A percentile compares a stretch with the other conserved stretches of the same genome.
These are phyloP conservation scores for Geotrichum cucujoidarum DNA, from an alignment of 1,139 yeast genomes.

Conservation along the genomic window DNA sequence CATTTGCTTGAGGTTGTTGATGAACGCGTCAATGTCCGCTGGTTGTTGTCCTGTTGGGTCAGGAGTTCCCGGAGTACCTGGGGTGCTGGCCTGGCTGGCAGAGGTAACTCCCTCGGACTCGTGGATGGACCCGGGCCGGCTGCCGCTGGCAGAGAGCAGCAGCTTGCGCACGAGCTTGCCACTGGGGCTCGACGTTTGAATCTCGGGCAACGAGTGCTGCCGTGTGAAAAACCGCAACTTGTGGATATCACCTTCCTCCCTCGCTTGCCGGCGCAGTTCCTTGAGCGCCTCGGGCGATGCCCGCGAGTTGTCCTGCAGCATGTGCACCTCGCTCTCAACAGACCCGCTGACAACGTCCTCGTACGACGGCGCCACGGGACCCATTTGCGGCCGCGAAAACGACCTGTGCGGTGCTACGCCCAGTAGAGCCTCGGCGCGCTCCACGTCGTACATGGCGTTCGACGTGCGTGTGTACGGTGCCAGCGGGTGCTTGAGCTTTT, in stretches of 20 bases:
- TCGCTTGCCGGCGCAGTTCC: slow-evolving; percentile 56
- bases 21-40: slow-evolving; percentile 3
- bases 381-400: too few relatives aligned
- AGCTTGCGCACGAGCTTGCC: slow-evolving; percentile 5
- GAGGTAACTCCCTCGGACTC: neutral
- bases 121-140: neutral
- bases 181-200: neutral
- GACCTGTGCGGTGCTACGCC: too few relatives aligned
- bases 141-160: neutral
- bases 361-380: too few relatives aligned
- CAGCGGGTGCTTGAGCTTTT: slow-evolving; percentile 5
- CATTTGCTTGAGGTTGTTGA: slow-evolving; percentile 5
- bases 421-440: too few relatives aligned
- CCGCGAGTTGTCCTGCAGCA: neutral
- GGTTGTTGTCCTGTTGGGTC: neutral
- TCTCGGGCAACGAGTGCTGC: slow-evolving; percentile 2
- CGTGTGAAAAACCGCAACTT: slow-evolving; percentile 53
- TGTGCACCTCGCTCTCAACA: neutral
- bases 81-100: neutral
- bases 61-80: neutral
- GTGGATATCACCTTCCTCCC: slow-evolving; percentile 89
- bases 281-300: too few relatives aligned
- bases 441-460: too few relatives aligned
- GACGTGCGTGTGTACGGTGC: too few relatives aligned
- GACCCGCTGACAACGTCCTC: neutral